A percentile compares a stretch with the other conserved stretches of the same genome.
These are phyloP conservation scores for Suaeda aralocaspica DNA, from an alignment of 148 eudicot genomes.

Conservation along the genomic window DNA sequence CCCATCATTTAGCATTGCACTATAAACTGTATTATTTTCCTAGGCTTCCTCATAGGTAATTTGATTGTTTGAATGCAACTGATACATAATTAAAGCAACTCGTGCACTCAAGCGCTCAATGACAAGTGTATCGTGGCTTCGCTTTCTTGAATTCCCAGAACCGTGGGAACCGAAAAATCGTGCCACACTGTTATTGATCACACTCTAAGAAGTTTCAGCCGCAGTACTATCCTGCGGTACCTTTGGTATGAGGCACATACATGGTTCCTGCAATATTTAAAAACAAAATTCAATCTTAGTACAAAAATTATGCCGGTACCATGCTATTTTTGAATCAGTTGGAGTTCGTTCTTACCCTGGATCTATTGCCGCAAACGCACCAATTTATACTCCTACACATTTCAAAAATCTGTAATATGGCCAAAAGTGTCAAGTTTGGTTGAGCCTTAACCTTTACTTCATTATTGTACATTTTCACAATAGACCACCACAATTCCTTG, in stretches of 20 bases:
- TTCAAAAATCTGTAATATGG: background rate
- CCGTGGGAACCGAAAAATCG: background rate
- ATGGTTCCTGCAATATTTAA: background rate
- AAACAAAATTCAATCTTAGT: background rate
- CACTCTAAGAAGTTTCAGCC: background rate
- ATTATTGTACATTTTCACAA: background rate
- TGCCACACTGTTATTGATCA: background rate
- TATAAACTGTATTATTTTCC: background rate
- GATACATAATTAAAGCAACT: background rate
- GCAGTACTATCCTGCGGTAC: background rate
- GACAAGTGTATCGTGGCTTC: background rate
- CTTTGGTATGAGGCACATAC: background rate
- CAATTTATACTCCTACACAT: background rate
- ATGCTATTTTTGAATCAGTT: conserved; percentile 6
- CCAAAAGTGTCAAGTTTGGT: background rate
- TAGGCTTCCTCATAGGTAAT: background rate
- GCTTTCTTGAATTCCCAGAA: background rate
- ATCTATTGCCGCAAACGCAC: background rate
- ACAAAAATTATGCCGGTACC: background rate
- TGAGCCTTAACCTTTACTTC: background rate
- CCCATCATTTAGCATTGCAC: background rate
- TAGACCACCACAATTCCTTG: background rate
- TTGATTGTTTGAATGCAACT: background rate
- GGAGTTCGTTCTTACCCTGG: conserved; percentile 2
- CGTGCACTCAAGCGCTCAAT: background rate